Evolutionary conservation across 192 early-diverging fungal species (phyloP).

Genomic region (Phlyctochytrium arcticum): DNA sequence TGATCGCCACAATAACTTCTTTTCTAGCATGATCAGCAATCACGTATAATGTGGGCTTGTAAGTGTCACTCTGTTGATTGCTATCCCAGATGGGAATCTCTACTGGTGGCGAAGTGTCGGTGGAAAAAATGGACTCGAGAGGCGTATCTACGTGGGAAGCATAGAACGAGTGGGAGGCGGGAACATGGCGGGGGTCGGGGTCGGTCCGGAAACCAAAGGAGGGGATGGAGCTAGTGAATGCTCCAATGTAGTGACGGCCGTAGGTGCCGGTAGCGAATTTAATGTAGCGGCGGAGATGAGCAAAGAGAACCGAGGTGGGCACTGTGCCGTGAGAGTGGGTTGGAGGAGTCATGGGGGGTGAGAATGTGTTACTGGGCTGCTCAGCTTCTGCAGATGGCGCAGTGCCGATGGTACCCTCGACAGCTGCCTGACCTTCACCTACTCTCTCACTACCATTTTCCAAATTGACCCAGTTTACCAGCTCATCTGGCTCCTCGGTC

Average conservation of each 20-base stretch:
- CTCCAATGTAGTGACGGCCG: conserved; percentile 30
- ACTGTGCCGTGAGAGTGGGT: neutral
- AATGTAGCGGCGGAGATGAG: conserved; percentile 32
- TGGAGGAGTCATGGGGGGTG: neutral
- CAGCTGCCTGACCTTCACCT: neutral
- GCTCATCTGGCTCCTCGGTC: conserved; percentile 14
- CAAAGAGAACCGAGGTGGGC: conserved; percentile 4
- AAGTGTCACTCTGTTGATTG: conserved; percentile 21
- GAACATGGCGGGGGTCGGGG: conserved; percentile 8
- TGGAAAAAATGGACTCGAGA: conserved; percentile 70
- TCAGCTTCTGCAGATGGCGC: neutral
- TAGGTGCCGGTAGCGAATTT: conserved; percentile 41
- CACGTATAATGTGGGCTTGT: conserved; percentile 62
- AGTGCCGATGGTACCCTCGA: conserved; percentile 19
- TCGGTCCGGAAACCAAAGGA: conserved; percentile 3
- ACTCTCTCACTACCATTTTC: no score
- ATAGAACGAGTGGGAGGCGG: conserved; percentile 59
- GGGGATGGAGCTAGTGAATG: conserved; percentile 27
- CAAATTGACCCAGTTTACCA: conserved; percentile 4
- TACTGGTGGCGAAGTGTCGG: conserved; percentile 14
- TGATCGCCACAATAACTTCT: conserved; percentile 74
- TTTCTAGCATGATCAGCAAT: conserved; percentile 75
- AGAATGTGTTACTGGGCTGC: neutral
- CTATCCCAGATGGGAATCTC: conserved; percentile 1
- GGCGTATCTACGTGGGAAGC: conserved; percentile 73